phyloP scores from a whole-genome alignment of 768 basidiomycete species.

The Gelatoporia subvermispora region DNA sequence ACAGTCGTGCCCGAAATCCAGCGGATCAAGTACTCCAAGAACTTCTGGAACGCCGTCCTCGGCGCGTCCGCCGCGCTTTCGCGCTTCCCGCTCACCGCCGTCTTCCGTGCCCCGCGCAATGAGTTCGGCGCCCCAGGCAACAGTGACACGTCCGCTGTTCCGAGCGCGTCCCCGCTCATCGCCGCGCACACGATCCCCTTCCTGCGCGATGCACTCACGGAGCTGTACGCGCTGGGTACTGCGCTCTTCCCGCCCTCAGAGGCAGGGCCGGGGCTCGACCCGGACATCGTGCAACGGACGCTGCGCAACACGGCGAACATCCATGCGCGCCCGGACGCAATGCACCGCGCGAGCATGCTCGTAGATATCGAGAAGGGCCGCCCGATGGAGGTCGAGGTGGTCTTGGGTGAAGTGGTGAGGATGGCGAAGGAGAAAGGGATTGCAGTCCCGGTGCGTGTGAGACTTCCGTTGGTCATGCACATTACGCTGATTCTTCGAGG shows the following conservation, averaged over 20 bases:
- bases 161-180: slow-evolving; percentile 28
- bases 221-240: slow-evolving; percentile 39
- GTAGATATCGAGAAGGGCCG: slow-evolving; percentile 48
- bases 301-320: slow-evolving; percentile 35
- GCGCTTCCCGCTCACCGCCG: slow-evolving; percentile 40
- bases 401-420: slow-evolving; percentile 56
- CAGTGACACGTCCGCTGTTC: slow-evolving; percentile 4
- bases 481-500: neutral
- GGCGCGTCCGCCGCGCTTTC: slow-evolving; percentile 49
- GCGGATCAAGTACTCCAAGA: slow-evolving; percentile 56
- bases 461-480: neutral
- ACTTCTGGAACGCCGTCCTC: slow-evolving; percentile 59
- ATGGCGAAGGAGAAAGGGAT: slow-evolving; percentile 43
- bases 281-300: slow-evolving; percentile 33
- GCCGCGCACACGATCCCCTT: slow-evolving; percentile 40
- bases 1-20: slow-evolving; percentile 56
- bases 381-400: slow-evolving; percentile 65
- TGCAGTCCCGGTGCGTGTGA: slow-evolving; percentile 43
- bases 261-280: slow-evolving; percentile 40
- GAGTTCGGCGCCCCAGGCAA: slow-evolving; percentile 27
- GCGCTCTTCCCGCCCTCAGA: slow-evolving; percentile 45
- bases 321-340: slow-evolving; percentile 39
- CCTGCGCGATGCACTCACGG: slow-evolving; percentile 40
- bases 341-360: slow-evolving; percentile 57
- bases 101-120: slow-evolving; percentile 45